Percentiles rank a stretch among this genome's conserved stretches.
Conservation (phyloP, 768 basidiomycete genomes). For the Suillus plorans region DNA sequence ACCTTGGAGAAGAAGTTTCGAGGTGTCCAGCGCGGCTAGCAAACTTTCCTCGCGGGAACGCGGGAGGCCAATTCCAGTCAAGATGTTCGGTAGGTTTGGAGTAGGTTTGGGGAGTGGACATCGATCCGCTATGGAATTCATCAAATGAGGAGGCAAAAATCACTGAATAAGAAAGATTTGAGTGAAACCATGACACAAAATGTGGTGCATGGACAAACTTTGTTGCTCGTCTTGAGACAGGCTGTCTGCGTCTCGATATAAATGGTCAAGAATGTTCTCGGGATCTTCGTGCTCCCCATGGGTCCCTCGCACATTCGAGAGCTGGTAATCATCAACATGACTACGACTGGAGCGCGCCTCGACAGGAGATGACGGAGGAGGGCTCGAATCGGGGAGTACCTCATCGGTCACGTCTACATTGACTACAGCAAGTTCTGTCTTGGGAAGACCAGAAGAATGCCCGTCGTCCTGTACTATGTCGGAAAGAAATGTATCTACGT, state of each 20-base stretch:
- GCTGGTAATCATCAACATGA: neutral
- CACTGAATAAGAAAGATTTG: neutral
- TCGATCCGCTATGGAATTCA: neutral
- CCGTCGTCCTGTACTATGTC: neutral
- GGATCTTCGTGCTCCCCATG: neutral
- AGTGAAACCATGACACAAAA: neutral
- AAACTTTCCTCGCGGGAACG: slow-evolving; percentile 26
- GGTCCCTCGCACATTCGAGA: neutral
- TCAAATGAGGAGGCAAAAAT: neutral
- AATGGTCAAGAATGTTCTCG: slow-evolving; percentile 6
- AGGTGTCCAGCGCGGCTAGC: slow-evolving; percentile 19
- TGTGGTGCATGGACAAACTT: neutral
- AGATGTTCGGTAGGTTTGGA: slow-evolving; percentile 19
- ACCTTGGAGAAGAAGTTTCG: slow-evolving; percentile 8
- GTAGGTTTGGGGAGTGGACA: slow-evolving; percentile 3
- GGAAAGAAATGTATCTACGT: neutral
- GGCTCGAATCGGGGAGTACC: slow-evolving; percentile 9
- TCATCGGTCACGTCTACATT: slow-evolving; percentile 3
- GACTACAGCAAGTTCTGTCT: neutral
- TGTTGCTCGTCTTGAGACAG: slow-evolving; percentile 3
- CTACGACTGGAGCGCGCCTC: slow-evolving; percentile 1
- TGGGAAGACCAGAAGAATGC: too few species aligned
- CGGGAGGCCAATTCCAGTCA: slow-evolving; percentile 38
- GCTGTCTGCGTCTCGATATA: slow-evolving; percentile 7
- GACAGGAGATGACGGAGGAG: slow-evolving; percentile 9